Base-by-base conservation (phyloP, 108 stramenopile genomes). In the Nitzschia sp. region DNA sequence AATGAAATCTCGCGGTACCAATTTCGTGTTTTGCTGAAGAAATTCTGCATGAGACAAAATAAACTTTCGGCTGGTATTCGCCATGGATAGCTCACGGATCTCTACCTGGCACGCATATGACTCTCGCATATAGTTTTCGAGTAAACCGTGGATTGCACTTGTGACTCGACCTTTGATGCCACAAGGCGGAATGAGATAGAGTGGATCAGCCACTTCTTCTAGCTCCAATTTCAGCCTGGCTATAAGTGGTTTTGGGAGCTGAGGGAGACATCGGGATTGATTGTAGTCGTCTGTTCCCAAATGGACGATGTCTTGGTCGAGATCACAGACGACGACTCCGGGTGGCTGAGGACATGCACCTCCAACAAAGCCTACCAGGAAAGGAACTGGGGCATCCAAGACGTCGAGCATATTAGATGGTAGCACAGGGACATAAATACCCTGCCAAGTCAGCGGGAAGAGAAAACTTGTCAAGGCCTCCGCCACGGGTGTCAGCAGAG, bases 381-480 rank as follows among this genome's bases (percentile, higher is more conserved):
- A 93, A 0, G 95, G 95, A 8, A 93, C 85, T 24, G 95, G 95
- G 2, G 95, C 95, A 31, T 91, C 93, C 23, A 94, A 62, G 9
- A 92, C 56, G 61, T 90, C 90, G 54, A 81, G 46, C 90, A 96
- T 84, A 34, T 58, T 62, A 28, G 65, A 64, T 24, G 95, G 95
- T 76, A 95, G 75, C 31, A 95, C 66, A 3, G 95, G 95, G 30
- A 94, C 67, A 36, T 82, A 82, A 30, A 82, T 70, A 21, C 81
- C 81, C 19, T 82, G 76, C 93, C 92, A 97, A 51, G 80, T 80
- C 42, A 96, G 81, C 19, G 96, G 96, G 73, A 92, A 95, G 26
- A 95, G 74, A 2, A 96, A 71, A 25, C 80, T 72, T 27, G 85
- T 54, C 19, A 96, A 75, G 2, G 89, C 92, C 77, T 96, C 96